Base-by-base conservation (phyloP, 768 basidiomycete species). In the Boletellus sp. region DNA sequence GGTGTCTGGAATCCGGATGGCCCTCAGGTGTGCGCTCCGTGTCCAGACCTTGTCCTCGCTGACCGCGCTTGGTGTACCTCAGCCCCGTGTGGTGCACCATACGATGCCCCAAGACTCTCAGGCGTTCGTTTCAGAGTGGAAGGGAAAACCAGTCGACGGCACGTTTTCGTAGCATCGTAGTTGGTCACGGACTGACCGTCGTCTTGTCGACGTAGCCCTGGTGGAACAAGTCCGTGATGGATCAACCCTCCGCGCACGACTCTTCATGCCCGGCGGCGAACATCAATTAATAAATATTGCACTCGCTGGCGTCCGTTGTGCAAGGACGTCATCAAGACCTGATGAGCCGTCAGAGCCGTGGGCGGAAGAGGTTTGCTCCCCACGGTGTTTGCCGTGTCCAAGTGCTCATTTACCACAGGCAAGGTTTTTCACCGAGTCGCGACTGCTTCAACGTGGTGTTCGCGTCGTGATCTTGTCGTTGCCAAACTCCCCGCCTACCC, bases 141-240 rank as follows among this genome's bases (percentile, higher is more conserved):
- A 94, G 67, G 92, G 88, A n/a, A 87, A 90, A 65, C 71, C 81
- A 5, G 72, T 99, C 48, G 93, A 96, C 62, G 93, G 91, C 90
- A 69, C 33, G 57, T 46, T 60, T 17, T 60, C 37, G 41, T 19
- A 10, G 2, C 41, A 10, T 13, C 17, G 10, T 39, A 1, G 37
- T 36, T 15, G 50, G 22, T 24, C 40, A 5, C 38, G 3, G 6
- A 44, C 49, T 65, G 6, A 64, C 46, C 10, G 2, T 51, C 38
- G 3, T 50, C 39, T 51, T 35, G 4, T 48, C 39, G 7, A 42
- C 19, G 3, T 51, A 94, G 94, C 88, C 42, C 80, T 97, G 52
- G 90, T 98, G 51, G 95, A 99, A 70, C 85, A 89, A 64, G 93
- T 97, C 45, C 81, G 89, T 43, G 94, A 98, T 64, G 95, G 94